These are phyloP conservation scores for Quercus berberidifolia DNA, from an alignment of 306 rosid genomes.

Conservation along the genomic window DNA sequence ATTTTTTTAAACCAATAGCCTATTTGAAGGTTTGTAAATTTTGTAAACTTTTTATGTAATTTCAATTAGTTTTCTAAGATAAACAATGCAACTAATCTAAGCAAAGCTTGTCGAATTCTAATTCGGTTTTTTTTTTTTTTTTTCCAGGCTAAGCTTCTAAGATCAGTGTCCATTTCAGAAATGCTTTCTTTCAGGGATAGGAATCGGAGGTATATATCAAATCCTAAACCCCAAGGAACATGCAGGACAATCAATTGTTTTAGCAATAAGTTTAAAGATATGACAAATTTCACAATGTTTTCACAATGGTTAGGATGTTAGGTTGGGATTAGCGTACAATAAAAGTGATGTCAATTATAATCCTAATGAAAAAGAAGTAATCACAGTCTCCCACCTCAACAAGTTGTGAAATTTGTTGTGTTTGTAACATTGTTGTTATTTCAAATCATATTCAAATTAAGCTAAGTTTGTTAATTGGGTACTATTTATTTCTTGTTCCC, in stretches of 20 bases:
- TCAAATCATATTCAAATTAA: background rate
- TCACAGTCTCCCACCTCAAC: no score
- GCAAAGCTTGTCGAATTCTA: background rate
- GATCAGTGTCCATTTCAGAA: conserved; percentile 43
- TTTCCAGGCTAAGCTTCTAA: conserved; percentile 36
- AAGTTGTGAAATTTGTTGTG: no score
- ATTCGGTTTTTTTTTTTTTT: background rate
- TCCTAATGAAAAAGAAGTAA: no score
- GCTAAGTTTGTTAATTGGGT: background rate
- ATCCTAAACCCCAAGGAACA: background rate
- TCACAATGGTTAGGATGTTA: no score
- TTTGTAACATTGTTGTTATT: no score
- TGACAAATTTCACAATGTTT: no score
- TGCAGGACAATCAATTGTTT: background rate
- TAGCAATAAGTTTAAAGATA: no score
- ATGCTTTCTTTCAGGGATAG: conserved; percentile 37
- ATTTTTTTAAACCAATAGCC: conserved; percentile 25
- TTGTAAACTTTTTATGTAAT: background rate
- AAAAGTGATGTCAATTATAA: no score
- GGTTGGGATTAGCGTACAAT: no score
- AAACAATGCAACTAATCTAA: background rate
- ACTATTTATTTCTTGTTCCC: background rate
- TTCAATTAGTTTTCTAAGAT: background rate
- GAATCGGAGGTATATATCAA: conserved; percentile 30
- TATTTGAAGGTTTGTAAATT: conserved; percentile 30